These are phyloP conservation scores for Hypoxylon sp. DNA, from an alignment of 2,329 filamentous ascomycete species.

Conservation along the genomic window DNA sequence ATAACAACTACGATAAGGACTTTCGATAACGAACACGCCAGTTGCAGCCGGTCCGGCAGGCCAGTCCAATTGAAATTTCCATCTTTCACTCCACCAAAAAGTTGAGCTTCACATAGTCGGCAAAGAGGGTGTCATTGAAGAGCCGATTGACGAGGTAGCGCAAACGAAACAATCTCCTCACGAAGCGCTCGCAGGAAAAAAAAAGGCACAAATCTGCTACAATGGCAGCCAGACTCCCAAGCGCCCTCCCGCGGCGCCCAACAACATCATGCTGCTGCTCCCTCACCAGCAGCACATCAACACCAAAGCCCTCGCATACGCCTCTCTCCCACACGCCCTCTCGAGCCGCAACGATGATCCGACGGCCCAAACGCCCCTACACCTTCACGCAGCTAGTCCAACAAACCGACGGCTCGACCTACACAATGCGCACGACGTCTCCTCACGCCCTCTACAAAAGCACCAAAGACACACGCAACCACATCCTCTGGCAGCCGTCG, in stretches of 20 bases:
- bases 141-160: conserved; percentile 25
- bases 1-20: background rate
- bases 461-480: conserved; percentile 89
- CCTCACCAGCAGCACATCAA: conserved; percentile 7
- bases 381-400: conserved; percentile 97
- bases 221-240: conserved; percentile 56
- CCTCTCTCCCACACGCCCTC: conserved; percentile 67
- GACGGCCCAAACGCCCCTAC: conserved; percentile 91
- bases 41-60: conserved; percentile 24
- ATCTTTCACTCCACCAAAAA: conserved; percentile 31
- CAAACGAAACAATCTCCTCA: background rate
- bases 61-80: conserved; percentile 32
- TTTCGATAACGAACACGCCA: background rate
- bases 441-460: conserved; percentile 72
- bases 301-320: conserved; percentile 43
- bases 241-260: conserved; percentile 53
- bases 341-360: conserved; percentile 87
- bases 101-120: conserved; percentile 24
- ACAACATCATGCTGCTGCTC: conserved; percentile 25
- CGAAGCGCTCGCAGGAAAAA: background rate
- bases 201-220: conserved; percentile 13
- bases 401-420: conserved; percentile 91
- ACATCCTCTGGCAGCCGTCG: conserved; percentile 90
- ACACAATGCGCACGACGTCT: conserved; percentile 82
- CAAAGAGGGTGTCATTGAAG: background rate